Evolutionary conservation across 495 filamentous ascomycete genomes (phyloP), one percentile per base, ranked within the genome.

Genomic region (Talaromyces nanjingensis): DNA sequence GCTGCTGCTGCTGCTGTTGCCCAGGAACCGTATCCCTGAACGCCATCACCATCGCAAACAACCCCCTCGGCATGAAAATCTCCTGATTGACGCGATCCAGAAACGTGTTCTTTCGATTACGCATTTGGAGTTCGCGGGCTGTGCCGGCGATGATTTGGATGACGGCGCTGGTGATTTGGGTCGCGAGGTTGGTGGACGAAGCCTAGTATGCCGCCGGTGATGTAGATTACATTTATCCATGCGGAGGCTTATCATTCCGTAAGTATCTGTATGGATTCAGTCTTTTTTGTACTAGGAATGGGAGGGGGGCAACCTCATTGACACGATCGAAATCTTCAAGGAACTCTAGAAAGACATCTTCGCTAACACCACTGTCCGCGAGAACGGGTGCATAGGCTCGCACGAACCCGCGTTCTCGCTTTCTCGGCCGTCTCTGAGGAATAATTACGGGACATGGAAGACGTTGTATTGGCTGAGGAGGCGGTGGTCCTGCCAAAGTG

Each of bases 11-110:
- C 25, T 59, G 56, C 56, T 37, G 29, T 24, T 59, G 56, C 11
- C 29, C 29, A 18, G 56, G 29, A 34, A 59, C 56, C 33, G 25
- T 9, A 33, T 59, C 56, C 33, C 83, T 81, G 71, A 82, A 87
- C 11, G 82, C 82, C 80, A 88, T 84, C 25, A 89, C 72, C 8
- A 88, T 69, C 59, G 78, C 82, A 70, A 79, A 86, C 0, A 88
- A 75, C 9, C 86, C 86, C 16, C 79, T 80, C 0, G 85, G 85
- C 39, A 73, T 74, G 73, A 87, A 87, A 39, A 86, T 76, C 22
- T 82, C 73, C 12, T 81, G 70, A 71, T 88, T 88, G 69, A 85
- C 79, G 52, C 77, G 74, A 47, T 82, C 74, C 9, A 89, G 77
- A 73, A 82, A 88, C 1, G 63, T 71, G 64, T 85, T 87, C 4